Conservation (phyloP, 2,329 filamentous ascomycete species). For the Trichothecium sympodiale region DNA sequence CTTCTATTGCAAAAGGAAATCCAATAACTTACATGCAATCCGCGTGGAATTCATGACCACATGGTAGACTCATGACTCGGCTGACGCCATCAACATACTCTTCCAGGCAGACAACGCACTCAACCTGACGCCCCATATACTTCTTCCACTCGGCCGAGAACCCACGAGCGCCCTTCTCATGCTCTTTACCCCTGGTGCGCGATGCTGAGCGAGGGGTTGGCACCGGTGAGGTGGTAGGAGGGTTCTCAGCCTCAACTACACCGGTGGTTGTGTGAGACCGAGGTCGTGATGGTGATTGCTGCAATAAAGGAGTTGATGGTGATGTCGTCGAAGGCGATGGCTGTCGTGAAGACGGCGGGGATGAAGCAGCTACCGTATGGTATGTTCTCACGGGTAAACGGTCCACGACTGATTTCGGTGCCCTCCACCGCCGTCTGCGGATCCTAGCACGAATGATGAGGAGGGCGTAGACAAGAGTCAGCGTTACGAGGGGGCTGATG, state of each 20-base stretch:
- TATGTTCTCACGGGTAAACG: slow-evolving; percentile 92
- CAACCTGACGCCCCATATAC: slow-evolving; percentile 59
- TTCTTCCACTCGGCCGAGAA: slow-evolving; percentile 49
- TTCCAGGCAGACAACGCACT: slow-evolving; percentile 94
- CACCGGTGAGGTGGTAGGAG: slow-evolving; percentile 30
- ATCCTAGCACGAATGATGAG: slow-evolving; percentile 81
- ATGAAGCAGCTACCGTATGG: slow-evolving; percentile 62
- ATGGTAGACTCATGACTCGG: slow-evolving; percentile 91
- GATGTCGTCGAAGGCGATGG: slow-evolving; percentile 56
- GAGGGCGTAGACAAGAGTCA: slow-evolving; percentile 86
- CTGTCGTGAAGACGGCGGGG: slow-evolving; percentile 40
- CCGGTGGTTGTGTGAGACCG: slow-evolving; percentile 55
- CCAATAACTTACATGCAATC: slow-evolving; percentile 82
- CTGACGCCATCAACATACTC: slow-evolving; percentile 94
- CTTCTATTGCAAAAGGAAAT: slow-evolving; percentile 1
- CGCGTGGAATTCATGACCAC: slow-evolving; percentile 93
- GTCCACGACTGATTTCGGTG: slow-evolving; percentile 94
- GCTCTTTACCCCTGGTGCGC: slow-evolving; percentile 22
- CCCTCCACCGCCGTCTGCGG: slow-evolving; percentile 80
- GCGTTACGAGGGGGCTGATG: slow-evolving; percentile 80
- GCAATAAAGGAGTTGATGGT: slow-evolving; percentile 70
- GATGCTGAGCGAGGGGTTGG: slow-evolving; percentile 23
- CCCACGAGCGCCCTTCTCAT: slow-evolving; percentile 34
- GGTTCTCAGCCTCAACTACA: slow-evolving; percentile 37
- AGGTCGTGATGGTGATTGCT: slow-evolving; percentile 46